phyloP scores from a whole-genome alignment of 805 yeast species.

The Nakazawaea laoshanensis region DNA sequence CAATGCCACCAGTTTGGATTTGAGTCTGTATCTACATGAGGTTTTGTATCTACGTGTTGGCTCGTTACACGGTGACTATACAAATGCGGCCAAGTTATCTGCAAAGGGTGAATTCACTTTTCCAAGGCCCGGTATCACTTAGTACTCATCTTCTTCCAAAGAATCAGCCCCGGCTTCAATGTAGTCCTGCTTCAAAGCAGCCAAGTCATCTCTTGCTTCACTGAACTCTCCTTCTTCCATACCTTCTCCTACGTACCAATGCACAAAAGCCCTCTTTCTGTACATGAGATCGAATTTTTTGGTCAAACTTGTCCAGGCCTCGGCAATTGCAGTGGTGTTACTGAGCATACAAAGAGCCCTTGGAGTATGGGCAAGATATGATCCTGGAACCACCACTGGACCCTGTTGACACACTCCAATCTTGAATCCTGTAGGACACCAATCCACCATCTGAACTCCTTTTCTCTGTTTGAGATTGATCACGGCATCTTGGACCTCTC shows the following conservation, averaged over 20 bases:
- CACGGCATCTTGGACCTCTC: conserved; percentile 88
- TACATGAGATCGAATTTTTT: conserved; percentile 91
- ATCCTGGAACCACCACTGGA: conserved; percentile 74
- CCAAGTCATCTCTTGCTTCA: conserved; percentile 91
- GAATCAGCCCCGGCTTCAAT: conserved; percentile 85
- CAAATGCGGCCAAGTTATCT: conserved; percentile 57
- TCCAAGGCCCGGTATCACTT: conserved; percentile 47
- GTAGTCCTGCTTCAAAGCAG: conserved; percentile 88
- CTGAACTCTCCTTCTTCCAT: conserved; percentile 96
- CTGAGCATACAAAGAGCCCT: conserved; percentile 93
- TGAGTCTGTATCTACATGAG: conserved; percentile 42
- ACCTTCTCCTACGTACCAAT: conserved; percentile 97
- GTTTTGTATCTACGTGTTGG: conserved; percentile 41
- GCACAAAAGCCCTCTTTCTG: conserved; percentile 90
- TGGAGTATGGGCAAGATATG: conserved; percentile 74
- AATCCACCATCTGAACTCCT: conserved; percentile 86
- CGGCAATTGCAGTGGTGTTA: conserved; percentile 90
- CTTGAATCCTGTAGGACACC: conserved; percentile 97
- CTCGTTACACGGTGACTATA: conserved; percentile 46
- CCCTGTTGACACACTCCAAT: conserved; percentile 93
- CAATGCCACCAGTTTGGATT: conserved; percentile 31
- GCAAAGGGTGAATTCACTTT: conserved; percentile 47
- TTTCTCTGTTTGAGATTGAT: conserved; percentile 81
- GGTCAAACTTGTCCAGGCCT: conserved; percentile 92
- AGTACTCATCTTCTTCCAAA: conserved; percentile 32